A percentile compares a stretch with the other conserved stretches of the same genome.
Conservation (phyloP, 164 flowering plant genomes). For the Euptelea pleiosperma region DNA sequence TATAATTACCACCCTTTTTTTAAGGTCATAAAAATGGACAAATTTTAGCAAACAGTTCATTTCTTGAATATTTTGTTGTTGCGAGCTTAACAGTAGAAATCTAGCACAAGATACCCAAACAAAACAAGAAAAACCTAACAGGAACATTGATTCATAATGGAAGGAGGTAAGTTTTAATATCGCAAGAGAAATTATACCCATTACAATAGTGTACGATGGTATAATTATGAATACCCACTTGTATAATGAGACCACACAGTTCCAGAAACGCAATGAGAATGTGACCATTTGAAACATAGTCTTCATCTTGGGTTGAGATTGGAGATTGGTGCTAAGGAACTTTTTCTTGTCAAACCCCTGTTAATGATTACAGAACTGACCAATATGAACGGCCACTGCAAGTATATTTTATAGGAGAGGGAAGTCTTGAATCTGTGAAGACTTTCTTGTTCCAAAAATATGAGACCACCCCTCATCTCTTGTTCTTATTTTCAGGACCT, state of each 20-base stretch:
- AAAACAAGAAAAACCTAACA: too few relatives aligned
- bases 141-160: background rate
- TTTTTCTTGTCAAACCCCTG: background rate
- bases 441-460: background rate
- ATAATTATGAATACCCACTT: constrained; percentile 2
- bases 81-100: background rate
- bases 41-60: too few relatives aligned
- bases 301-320: background rate
- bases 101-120: background rate
- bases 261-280: background rate
- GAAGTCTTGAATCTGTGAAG: background rate
- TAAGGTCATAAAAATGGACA: too few relatives aligned
- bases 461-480: background rate
- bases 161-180: background rate
- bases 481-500: background rate
- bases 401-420: background rate
- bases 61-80: background rate
- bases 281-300: background rate
- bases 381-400: background rate
- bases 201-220: constrained; percentile 1
- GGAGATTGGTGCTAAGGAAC: background rate
- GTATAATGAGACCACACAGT: constrained; percentile 3
- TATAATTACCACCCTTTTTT: too few relatives aligned
- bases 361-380: background rate
- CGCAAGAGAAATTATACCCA: background rate